Conservation (phyloP, 75 land plant genomes). For the Azolla pinnata region DNA sequence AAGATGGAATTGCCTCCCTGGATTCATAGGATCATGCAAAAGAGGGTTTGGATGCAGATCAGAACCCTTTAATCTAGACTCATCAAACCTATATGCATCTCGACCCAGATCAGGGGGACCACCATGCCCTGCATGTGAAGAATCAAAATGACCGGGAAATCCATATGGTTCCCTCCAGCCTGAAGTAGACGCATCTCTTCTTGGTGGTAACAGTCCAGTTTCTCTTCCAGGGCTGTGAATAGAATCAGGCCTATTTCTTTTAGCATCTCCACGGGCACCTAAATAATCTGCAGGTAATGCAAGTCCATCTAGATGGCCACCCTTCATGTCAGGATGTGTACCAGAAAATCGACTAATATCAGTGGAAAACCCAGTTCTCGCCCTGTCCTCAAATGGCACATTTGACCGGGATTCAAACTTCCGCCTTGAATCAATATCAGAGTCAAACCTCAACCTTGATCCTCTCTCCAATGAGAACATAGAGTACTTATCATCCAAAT, state of each 20-base stretch:
- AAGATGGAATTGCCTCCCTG: conserved; percentile 11
- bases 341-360: neutral
- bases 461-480: conserved; percentile 1
- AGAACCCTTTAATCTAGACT: conserved; percentile 16
- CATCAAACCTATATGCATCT: conserved; percentile 26
- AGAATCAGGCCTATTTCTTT: conserved; percentile 25
- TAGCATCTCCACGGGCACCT: conserved; percentile 28
- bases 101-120: conserved; percentile 26
- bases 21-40: conserved; percentile 18
- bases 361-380: neutral
- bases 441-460: neutral
- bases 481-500: conserved; percentile 1
- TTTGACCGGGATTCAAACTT: neutral
- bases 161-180: conserved; percentile 22
- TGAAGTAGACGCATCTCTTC: conserved; percentile 10
- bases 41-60: conserved; percentile 13
- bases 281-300: conserved; percentile 18
- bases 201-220: neutral
- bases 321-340: conserved; percentile 26
- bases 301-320: conserved; percentile 17
- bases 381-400: neutral
- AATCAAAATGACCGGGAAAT: conserved; percentile 7
- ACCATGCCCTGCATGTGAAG: conserved; percentile 18
- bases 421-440: conserved; percentile 1
- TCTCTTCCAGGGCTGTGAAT: conserved; percentile 48